Percentiles rank a stretch among this genome's conserved stretches.
These are phyloP conservation scores for Plasmodium yoelii DNA, from an alignment of 169 alveolate genomes.

Conservation along the genomic window DNA sequence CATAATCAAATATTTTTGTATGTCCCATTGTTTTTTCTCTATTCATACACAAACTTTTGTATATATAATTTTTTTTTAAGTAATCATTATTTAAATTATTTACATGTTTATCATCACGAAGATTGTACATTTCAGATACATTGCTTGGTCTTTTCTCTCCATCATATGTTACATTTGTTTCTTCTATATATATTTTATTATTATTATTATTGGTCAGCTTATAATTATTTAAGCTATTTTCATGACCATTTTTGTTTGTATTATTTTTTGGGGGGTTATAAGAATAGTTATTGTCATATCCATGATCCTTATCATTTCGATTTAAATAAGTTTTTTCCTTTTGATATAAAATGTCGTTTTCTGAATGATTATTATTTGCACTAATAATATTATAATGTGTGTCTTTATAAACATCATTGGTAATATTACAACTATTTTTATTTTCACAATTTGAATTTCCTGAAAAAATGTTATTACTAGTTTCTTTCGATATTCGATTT, in stretches of 20 bases:
- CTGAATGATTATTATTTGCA: not conserved
- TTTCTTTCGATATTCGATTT: not conserved
- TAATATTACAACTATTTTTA: not conserved
- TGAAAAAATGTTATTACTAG: not conserved
- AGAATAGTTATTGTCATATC: not conserved
- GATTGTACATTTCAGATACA: not conserved
- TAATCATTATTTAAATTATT: not conserved
- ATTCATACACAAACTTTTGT: slow-evolving; percentile 1
- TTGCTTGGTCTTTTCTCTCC: slow-evolving; percentile 9
- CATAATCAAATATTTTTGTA: slow-evolving; percentile 56
- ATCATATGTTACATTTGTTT: not conserved
- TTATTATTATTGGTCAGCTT: not conserved
- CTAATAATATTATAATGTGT: not conserved
- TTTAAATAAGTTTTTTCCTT: not conserved
- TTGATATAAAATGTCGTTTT: not conserved
- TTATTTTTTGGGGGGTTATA: not conserved
- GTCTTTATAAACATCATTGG: not conserved
- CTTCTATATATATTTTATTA: not conserved
- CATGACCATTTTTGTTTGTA: not conserved
- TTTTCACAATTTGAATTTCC: not conserved
- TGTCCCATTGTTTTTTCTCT: slow-evolving; percentile 53
- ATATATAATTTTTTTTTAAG: not conserved
- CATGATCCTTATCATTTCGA: not conserved
- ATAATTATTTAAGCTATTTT: not conserved
- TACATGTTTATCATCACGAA: not conserved